Evolutionary conservation across 176 grass and related monocot species (phyloP), one percentile per base, ranked within the genome.

Genomic region (Raddia distichophylla): DNA sequence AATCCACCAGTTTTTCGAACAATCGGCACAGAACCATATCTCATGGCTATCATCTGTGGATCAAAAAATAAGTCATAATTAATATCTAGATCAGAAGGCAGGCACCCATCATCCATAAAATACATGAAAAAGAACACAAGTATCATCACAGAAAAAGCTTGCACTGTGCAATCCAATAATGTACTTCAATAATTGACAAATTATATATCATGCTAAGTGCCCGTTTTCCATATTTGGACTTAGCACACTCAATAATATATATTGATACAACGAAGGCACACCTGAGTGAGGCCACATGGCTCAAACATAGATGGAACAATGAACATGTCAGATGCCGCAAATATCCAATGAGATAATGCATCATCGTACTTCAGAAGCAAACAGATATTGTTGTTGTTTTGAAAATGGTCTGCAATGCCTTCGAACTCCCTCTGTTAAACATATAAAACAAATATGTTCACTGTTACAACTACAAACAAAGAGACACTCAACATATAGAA

Each of bases 251-350:
- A 52, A 45, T 0, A 2, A 27, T 27, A 27, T 27, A 27, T 27
- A 27, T 27, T 27, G 60, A 84, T 70, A 22, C 33, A 62, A 78
- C 73, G 50, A 79, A 83, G 33, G 16, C 19, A 75, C 32, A 97
- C 95, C 95, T 98, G 95, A 86, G 95, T 98, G 80, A 98, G 95
- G 57, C 95, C 95, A 86, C 95, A 98, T 69, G 95, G 95, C 87
- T 98, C 95, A 64, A 95, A 98, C 73, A 98, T 88, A 68, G 95
- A 98, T 54, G 95, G 95, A 88, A 98, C 90, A 67, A 98, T 84
- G 90, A 98, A 90, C 92, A 98, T 93, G 75, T 98, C 95, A 60
- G 95, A 95, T 63, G 92, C 95, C 22, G 92, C 92, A 91, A 84
- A 98, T 87, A 98, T 98, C 72, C 89, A 86, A 84, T 95, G 95